Percentiles rank a stretch among this genome's conserved stretches.
Conservation (phyloP, 306 rosid species). For the Erythrophleum fordii region DNA sequence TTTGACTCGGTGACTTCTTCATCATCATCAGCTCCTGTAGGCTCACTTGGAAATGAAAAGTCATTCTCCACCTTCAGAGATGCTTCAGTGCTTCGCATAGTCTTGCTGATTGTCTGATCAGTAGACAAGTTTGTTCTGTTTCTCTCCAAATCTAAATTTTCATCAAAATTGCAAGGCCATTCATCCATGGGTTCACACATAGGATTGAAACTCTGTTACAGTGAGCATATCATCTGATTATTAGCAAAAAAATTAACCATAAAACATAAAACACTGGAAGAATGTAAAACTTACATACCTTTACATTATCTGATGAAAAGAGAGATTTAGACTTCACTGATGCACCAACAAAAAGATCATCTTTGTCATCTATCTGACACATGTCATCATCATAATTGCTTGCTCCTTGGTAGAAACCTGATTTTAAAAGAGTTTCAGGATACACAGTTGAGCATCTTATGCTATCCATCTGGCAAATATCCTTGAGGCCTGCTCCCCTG, state of each 20-base stretch:
- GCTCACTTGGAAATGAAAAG: slow-evolving; percentile 65
- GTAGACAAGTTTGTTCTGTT: slow-evolving; percentile 51
- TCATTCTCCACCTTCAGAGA: slow-evolving; percentile 49
- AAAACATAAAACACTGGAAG: slow-evolving; percentile 39
- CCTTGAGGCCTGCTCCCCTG: slow-evolving; percentile 72
- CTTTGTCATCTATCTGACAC: slow-evolving; percentile 79
- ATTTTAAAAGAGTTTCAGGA: slow-evolving; percentile 49
- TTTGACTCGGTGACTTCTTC: slow-evolving; percentile 88
- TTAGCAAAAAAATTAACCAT: slow-evolving; percentile 20
- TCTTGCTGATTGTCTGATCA: slow-evolving; percentile 48
- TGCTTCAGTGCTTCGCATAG: slow-evolving; percentile 40
- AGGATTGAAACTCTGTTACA: slow-evolving; percentile 84
- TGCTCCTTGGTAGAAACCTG: slow-evolving; percentile 56
- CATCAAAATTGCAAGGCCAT: slow-evolving; percentile 65
- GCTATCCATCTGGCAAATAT: slow-evolving; percentile 74
- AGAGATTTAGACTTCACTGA: slow-evolving; percentile 57
- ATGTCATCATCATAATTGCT: slow-evolving; percentile 66
- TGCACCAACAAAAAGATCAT: slow-evolving; percentile 60
- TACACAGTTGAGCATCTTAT: slow-evolving; percentile 61
- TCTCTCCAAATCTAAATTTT: slow-evolving; percentile 53
- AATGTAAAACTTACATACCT: slow-evolving; percentile 52
- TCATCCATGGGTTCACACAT: slow-evolving; percentile 78
- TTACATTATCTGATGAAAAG: slow-evolving; percentile 54
- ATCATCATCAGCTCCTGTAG: slow-evolving; percentile 70
- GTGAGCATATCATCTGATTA: slow-evolving; percentile 30